Evolutionary conservation across 129 eudicot genomes (phyloP), one percentile per base, ranked within the genome.

Genomic region (Apium graveolens): DNA sequence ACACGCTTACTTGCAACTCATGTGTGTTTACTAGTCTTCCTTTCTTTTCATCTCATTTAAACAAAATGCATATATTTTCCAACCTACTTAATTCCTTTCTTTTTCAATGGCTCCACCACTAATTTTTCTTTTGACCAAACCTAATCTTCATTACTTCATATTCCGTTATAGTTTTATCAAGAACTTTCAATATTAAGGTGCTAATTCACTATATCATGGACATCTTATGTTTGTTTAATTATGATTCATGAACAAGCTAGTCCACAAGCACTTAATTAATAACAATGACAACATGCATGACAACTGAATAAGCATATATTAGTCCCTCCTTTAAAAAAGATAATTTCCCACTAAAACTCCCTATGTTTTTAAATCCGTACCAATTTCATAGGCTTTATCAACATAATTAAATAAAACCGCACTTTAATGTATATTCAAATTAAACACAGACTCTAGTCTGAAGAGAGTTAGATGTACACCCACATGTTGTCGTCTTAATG

Each of bases 31-130:
- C 49, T 24, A 38, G 75, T 41, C 17, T 42, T 11, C 32, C 18
- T 72, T 72, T 41, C 48, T 38, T 38, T 31, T 71, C 75, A 38
- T 21, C 27, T 71, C 75, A 18, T 35, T 12, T 17, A 5, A 17
- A 39, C 42, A 71, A 71, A 34, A 20, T 35, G 46, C 27, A 71
- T 71, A 11, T 71, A 1, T 37, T 41, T 72, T 72, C 14, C 53
- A 63, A 32, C 18, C 42, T 42, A 62, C 35, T 65, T 41, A 38
- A 60, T 60, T 62, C 38, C 35, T 63, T 69, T 32, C 41, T 31
- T 69, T 69, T 69, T 41, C 60, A 14, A 39, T 1, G 80, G 80
- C 70, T 76, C 79, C 79, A 76, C 79, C 79, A 76, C 49, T 57
- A 24, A 37, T 11, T 44, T 38, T 32, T 44, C 79, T 76, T 76